phyloP scores from a whole-genome alignment of 225 moss, liverwort and hornwort species.

The Rhytidiadelphus loreus region DNA sequence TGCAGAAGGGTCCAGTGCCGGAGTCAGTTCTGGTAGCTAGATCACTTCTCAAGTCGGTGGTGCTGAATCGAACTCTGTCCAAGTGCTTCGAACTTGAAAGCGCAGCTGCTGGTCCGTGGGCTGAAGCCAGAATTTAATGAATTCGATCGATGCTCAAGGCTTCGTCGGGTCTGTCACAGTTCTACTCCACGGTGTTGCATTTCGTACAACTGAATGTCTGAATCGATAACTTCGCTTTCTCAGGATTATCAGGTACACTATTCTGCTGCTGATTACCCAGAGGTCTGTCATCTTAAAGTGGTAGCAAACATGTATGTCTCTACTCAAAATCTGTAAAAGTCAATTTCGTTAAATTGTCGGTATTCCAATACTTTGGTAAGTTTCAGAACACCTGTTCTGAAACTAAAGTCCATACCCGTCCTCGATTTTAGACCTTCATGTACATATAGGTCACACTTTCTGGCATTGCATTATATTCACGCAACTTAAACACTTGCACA shows the following conservation, averaged over 20 bases:
- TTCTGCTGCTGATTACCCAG: background rate
- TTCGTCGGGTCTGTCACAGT: background rate
- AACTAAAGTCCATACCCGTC: no score
- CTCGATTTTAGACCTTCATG: background rate
- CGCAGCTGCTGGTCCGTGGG: background rate
- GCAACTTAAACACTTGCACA: background rate
- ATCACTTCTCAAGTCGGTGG: background rate
- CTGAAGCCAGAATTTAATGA: background rate
- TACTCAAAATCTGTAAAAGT: background rate
- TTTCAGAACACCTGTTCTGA: background rate
- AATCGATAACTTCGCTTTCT: background rate
- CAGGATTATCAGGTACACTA: background rate
- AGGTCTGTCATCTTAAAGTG: background rate
- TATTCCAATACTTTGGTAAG: background rate
- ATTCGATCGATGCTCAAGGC: background rate
- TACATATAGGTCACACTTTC: background rate
- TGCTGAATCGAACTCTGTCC: background rate
- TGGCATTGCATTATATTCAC: background rate
- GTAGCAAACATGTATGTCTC: no score
- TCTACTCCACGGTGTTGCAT: background rate
- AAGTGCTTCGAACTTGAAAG: background rate
- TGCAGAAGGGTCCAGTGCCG: background rate
- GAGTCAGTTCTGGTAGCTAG: no score
- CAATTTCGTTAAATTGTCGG: background rate
- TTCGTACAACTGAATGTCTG: background rate